phyloP scores from a whole-genome alignment of 768 basidiomycete genomes.

The Tylopilus balloui region DNA sequence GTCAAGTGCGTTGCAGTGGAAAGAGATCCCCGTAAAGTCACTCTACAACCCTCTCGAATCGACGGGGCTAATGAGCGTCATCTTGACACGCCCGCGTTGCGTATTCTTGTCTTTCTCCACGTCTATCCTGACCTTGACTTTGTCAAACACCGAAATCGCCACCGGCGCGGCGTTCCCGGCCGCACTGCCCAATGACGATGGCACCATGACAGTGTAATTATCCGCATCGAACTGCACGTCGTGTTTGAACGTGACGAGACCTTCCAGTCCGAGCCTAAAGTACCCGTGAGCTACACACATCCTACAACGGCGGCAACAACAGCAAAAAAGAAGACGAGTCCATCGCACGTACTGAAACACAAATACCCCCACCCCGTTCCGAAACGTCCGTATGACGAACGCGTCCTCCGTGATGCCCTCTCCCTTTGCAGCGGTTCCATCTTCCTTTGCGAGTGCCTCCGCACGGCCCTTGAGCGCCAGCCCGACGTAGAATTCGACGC shows the following conservation, averaged over 20 bases:
- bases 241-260: constrained; percentile 89
- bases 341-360: constrained; percentile 71
- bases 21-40: not conserved
- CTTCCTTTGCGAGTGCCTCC: constrained; percentile 33
- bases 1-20: not conserved
- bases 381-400: constrained; percentile 89
- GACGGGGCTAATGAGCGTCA: constrained; percentile 67
- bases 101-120: constrained; percentile 96
- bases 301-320: too few species aligned
- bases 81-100: constrained; percentile 84
- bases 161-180: constrained; percentile 35
- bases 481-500: constrained; percentile 96
- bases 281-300: not conserved
- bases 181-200: constrained; percentile 29
- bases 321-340: too few species aligned
- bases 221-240: constrained; percentile 89
- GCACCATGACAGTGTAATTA: constrained; percentile 77
- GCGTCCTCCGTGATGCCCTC: constrained; percentile 69
- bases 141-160: constrained; percentile 86
- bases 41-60: constrained; percentile 45
- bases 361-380: constrained; percentile 95
- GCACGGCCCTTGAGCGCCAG: constrained; percentile 76
- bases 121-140: constrained; percentile 83
- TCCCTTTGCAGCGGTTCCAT: constrained; percentile 10
- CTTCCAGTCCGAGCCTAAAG: constrained; percentile 84